phyloP scores from a whole-genome alignment of 495 filamentous ascomycete genomes.

The Neurospora cerealis region DNA sequence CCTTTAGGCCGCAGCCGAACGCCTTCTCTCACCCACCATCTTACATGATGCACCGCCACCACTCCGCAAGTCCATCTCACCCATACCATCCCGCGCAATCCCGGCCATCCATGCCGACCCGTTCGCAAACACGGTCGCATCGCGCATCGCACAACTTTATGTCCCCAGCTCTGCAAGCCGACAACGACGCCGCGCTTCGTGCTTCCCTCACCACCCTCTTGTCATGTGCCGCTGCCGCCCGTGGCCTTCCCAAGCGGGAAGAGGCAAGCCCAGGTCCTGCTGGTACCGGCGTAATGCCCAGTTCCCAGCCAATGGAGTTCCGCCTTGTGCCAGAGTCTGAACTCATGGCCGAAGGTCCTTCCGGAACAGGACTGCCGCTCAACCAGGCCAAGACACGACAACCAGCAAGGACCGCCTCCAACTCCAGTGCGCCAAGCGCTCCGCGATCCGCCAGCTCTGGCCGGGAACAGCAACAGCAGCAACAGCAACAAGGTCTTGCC shows the following conservation, averaged over 20 bases:
- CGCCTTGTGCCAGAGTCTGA: conserved; percentile 70
- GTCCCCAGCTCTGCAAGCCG: conserved; percentile 67
- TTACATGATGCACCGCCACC: conserved; percentile 39
- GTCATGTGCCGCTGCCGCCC: conserved; percentile 80
- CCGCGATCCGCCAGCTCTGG: conserved; percentile 17
- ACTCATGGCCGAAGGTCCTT: conserved; percentile 39
- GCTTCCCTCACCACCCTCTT: conserved; percentile 91
- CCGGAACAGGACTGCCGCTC: conserved; percentile 4
- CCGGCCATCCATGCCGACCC: conserved; percentile 30
- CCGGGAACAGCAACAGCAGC: conserved; percentile 13
- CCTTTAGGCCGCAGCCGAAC: conserved; percentile 80
- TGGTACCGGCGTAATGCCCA: conserved; percentile 27
- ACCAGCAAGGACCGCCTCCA: conserved; percentile 17
- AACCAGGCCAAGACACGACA: conserved; percentile 2
- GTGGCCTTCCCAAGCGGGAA: conserved; percentile 61
- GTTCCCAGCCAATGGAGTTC: conserved; percentile 44
- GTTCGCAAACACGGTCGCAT: conserved; percentile 31
- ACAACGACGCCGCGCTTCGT: conserved; percentile 87
- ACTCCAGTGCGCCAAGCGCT: conserved; percentile 23
- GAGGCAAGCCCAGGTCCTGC: conserved; percentile 21
- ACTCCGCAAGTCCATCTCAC: conserved; percentile 32
- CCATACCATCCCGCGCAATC: conserved; percentile 28
- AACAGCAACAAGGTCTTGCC: conserved; percentile 29
- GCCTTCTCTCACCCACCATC: conserved; percentile 79
- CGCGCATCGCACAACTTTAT: conserved; percentile 50